Evolutionary conservation across 805 yeast species (phyloP).

Genomic region (Jamesozyma hellenica): DNA sequence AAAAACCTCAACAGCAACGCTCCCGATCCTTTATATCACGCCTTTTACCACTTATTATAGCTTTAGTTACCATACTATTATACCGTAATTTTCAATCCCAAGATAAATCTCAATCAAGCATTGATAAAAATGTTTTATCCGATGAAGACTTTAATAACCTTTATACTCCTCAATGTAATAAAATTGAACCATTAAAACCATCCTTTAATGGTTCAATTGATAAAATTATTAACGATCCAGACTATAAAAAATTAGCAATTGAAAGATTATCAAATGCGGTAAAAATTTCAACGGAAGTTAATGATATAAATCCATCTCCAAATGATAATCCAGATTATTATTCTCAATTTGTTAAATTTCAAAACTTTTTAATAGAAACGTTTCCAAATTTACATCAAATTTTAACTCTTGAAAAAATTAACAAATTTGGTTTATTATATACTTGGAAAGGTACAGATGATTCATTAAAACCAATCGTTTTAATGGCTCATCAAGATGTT

Average conservation of each 20-base stretch:
- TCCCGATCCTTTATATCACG: too few species aligned
- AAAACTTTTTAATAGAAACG: constrained; percentile 40
- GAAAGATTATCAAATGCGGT: constrained; percentile 47
- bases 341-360: constrained; percentile 39
- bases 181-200: constrained; percentile 19
- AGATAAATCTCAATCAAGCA: too few species aligned
- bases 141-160: too few species aligned
- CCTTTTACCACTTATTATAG: too few species aligned
- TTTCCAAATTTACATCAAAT: constrained; percentile 47
- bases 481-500: constrained; percentile 77
- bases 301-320: constrained; percentile 39
- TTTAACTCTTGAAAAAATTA: constrained; percentile 44
- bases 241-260: constrained; percentile 33
- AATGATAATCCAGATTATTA: constrained; percentile 28
- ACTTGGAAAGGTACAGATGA: constrained; percentile 52
- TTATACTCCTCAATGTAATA: constrained; percentile 8
- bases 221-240: constrained; percentile 26
- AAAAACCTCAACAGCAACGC: too few species aligned
- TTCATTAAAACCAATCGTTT: constrained; percentile 50
- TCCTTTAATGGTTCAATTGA: constrained; percentile 16
- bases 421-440: constrained; percentile 53
- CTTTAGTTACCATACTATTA: too few species aligned
- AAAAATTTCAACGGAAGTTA: constrained; percentile 52
- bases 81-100: too few species aligned
- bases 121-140: too few species aligned